Percentiles rank a stretch among this genome's conserved stretches.
phyloP scores from a whole-genome alignment of 2,329 filamentous ascomycete species.

The Fusarium sp. region DNA sequence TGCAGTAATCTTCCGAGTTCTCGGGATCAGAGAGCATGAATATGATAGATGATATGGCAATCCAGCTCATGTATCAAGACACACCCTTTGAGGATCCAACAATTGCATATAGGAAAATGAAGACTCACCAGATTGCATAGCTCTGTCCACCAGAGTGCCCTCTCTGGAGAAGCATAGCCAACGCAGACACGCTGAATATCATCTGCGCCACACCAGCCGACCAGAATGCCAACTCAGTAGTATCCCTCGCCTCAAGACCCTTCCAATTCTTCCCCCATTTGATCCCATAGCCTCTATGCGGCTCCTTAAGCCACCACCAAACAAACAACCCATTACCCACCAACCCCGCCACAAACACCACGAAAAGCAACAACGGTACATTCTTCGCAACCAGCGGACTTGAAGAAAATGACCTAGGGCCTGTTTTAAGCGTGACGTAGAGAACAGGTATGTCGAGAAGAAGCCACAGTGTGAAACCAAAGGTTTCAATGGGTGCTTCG shows the following conservation, averaged over 20 bases:
- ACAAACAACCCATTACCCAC: constrained; percentile 58
- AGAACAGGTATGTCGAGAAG: constrained; percentile 62
- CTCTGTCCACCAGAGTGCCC: constrained; percentile 62
- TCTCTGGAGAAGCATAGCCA: constrained; percentile 60
- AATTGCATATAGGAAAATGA: constrained; percentile 40
- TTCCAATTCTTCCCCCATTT: constrained; percentile 61
- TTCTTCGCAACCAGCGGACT: constrained; percentile 58
- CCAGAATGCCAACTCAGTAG: constrained; percentile 64
- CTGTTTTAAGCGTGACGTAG: constrained; percentile 60
- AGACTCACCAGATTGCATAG: constrained; percentile 63
- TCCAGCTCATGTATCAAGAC: constrained; percentile 13
- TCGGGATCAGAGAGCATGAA: constrained; percentile 7
- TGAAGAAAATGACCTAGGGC: constrained; percentile 57
- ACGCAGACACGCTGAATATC: constrained; percentile 54
- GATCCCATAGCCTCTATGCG: constrained; percentile 56
- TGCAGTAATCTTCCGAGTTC: constrained; percentile 14
- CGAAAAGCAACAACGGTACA: constrained; percentile 53
- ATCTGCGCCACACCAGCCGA: constrained; percentile 60
- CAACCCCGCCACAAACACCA: constrained; percentile 54
- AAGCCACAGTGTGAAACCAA: constrained; percentile 62
- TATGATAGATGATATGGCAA: background rate
- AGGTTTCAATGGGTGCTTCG: constrained; percentile 57
- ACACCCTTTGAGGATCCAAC: constrained; percentile 27
- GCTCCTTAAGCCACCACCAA: constrained; percentile 61
- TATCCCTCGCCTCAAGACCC: constrained; percentile 57